phyloP scores from a whole-genome alignment of 1,284 basidiomycete genomes.

The Puccinia triticina region DNA sequence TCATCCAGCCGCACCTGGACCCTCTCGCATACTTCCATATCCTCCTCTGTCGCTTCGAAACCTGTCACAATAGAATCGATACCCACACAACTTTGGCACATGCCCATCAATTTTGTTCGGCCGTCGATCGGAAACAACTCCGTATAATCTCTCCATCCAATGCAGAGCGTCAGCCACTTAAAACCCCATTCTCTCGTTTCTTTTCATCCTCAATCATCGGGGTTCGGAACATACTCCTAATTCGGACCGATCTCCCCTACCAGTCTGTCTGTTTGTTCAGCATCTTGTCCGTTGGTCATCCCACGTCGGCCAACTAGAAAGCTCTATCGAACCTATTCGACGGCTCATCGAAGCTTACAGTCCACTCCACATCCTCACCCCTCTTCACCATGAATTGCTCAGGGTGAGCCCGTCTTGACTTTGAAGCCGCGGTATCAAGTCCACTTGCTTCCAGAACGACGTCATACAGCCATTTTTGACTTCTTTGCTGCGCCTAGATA shows the following conservation, averaged over 20 bases:
- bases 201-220: background rate
- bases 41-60: background rate
- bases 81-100: background rate
- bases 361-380: conserved; percentile 27
- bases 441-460: too few relatives aligned
- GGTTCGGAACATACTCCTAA: background rate
- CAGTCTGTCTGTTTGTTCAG: background rate
- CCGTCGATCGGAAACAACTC: conserved; percentile 20
- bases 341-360: conserved; percentile 11
- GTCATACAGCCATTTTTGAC: too few relatives aligned
- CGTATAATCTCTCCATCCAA: conserved; percentile 3
- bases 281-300: conserved; percentile 10
- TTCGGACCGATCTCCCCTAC: background rate
- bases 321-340: background rate
- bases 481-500: conserved; percentile 11
- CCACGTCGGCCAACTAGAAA: conserved; percentile 10
- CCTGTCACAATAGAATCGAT: background rate
- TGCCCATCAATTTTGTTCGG: conserved; percentile 8
- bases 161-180: background rate
- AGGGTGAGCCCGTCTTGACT: conserved; percentile 24
- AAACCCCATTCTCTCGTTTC: too few relatives aligned
- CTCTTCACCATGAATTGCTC: conserved; percentile 32
- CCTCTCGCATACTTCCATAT: conserved; percentile 22
- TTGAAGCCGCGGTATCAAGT: too few relatives aligned
- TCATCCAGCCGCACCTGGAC: background rate